Percentiles rank a stretch among this genome's conserved stretches.
phyloP scores from a whole-genome alignment of 176 grass and related monocot species.

The Musa troglodytarum region DNA sequence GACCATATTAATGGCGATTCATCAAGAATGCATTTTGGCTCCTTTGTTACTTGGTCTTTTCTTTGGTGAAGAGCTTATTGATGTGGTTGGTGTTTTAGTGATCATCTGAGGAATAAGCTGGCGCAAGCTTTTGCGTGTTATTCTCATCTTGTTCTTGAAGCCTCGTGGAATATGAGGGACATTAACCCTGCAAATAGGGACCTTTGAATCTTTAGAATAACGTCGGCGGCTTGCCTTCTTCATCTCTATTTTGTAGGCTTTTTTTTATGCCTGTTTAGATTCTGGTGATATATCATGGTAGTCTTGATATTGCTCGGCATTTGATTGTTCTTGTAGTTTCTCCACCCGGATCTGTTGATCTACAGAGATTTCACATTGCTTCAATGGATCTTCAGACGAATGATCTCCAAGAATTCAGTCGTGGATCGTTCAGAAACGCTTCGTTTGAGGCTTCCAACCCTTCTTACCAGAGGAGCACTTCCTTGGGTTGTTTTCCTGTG shows the following conservation, averaged over 20 bases:
- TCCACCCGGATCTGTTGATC: too few relatives aligned
- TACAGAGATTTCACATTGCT: background rate
- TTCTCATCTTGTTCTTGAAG: constrained; percentile 22
- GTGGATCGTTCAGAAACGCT: constrained; percentile 26
- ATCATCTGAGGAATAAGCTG: constrained; percentile 13
- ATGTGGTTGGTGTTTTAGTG: background rate
- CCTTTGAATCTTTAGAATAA: background rate
- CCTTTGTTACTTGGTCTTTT: background rate
- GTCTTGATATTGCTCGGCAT: background rate
- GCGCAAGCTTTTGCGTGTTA: background rate
- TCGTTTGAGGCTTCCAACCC: background rate
- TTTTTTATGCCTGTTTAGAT: background rate
- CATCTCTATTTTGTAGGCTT: background rate
- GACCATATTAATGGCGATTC: background rate
- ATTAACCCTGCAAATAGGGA: constrained; percentile 12
- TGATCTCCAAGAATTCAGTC: constrained; percentile 34
- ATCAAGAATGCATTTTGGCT: too few relatives aligned
- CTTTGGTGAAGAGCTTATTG: background rate
- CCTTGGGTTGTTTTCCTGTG: constrained; percentile 13
- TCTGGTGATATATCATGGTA: background rate
- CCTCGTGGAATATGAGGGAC: constrained; percentile 9
- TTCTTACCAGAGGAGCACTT: constrained; percentile 4
- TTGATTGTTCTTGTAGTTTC: background rate
- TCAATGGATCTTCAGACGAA: constrained; percentile 57
- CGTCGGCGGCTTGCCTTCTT: constrained; percentile 6